Evolutionary conservation across 2,329 filamentous ascomycete genomes (phyloP), one percentile per base, ranked within the genome.

Genomic region (Paecilomyces niveus): DNA sequence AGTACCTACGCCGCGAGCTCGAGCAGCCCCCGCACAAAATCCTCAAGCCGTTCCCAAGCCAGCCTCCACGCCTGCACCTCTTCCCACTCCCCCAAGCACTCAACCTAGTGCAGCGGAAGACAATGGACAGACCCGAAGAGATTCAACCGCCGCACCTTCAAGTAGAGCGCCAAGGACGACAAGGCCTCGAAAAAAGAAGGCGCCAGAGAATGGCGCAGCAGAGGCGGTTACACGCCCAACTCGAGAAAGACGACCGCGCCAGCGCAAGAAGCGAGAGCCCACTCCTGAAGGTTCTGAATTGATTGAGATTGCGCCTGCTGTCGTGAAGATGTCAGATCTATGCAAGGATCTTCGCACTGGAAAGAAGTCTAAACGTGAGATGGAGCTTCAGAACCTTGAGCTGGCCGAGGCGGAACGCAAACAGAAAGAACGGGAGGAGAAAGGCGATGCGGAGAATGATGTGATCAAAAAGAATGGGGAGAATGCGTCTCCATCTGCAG

Each of bases 321-420:
- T 76, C 21, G 75, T 83, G 2, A 83, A 79, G 56, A 87, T 88
- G 84, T 79, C 76, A 32, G 80, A 84, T 53, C 70, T 87, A 1
- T 82, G 79, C 63, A 79, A 76, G 55, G 81, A 83, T 62, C 70
- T 78, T 35, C 73, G 76, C n/a, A 77, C 77, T 0, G 85, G 85
- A 53, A 83, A 79, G 62, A 78, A 80, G 45, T 87, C 85, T 0
- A 78, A 80, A 59, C 78, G 80, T 5, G 85, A 86, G 63, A 80
- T 76, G 56, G 78, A 82, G 62, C 77, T 88, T 72, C 80, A 80
- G 8, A 77, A 78, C 57, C 79, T 86, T 58, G 81, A 87, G 63
- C 79, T 81, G 75, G 78, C 74, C 1, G 83, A 84, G 58, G 77
- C 82, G 32, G 77, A 75, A 59, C 68, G 68, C 57, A 78, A 75